Percentiles rank a stretch among this genome's conserved stretches.
Evolutionary conservation across 805 yeast species (phyloP).

Genomic region (Starmerella apis): DNA sequence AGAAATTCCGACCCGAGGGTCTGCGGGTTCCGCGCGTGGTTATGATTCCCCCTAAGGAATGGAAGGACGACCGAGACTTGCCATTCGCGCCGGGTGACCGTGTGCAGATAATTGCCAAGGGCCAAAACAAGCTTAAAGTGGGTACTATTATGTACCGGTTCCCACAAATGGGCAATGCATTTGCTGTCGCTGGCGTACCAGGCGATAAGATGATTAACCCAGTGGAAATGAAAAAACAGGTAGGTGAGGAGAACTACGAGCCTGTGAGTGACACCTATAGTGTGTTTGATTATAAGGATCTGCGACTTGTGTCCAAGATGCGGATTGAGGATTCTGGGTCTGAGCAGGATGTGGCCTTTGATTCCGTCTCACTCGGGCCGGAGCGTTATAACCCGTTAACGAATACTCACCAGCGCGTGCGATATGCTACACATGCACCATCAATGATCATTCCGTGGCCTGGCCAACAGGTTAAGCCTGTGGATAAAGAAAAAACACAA

Average conservation of each 20-base stretch:
- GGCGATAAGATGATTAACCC: conserved; percentile 60
- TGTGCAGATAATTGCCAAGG: conserved; percentile 32
- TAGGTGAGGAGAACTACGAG: conserved; percentile 46
- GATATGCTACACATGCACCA: conserved; percentile 62
- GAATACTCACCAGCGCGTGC: conserved; percentile 61
- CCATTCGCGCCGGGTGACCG: conserved; percentile 27
- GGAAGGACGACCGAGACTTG: conserved; percentile 22
- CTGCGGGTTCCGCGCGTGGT: conserved; percentile 21
- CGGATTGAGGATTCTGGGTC: conserved; percentile 49
- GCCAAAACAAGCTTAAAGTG: conserved; percentile 63
- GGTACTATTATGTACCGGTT: conserved; percentile 51
- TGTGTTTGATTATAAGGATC: conserved; percentile 47
- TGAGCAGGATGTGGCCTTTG: conserved; percentile 65
- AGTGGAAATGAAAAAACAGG: conserved; percentile 49
- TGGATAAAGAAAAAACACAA: conserved; percentile 30
- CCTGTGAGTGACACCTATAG: conserved; percentile 64
- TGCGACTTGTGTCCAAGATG: conserved; percentile 70
- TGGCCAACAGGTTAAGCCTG: conserved; percentile 40
- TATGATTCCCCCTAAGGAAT: conserved; percentile 16
- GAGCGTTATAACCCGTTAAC: conserved; percentile 63
- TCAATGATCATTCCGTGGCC: conserved; percentile 85
- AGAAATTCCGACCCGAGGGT: conserved; percentile 23
- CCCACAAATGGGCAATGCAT: conserved; percentile 47
- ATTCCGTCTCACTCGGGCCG: conserved; percentile 57
- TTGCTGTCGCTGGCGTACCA: conserved; percentile 56